Conservation (phyloP, 1,284 basidiomycete genomes). For the Cystobasidium slooffiae region DNA sequence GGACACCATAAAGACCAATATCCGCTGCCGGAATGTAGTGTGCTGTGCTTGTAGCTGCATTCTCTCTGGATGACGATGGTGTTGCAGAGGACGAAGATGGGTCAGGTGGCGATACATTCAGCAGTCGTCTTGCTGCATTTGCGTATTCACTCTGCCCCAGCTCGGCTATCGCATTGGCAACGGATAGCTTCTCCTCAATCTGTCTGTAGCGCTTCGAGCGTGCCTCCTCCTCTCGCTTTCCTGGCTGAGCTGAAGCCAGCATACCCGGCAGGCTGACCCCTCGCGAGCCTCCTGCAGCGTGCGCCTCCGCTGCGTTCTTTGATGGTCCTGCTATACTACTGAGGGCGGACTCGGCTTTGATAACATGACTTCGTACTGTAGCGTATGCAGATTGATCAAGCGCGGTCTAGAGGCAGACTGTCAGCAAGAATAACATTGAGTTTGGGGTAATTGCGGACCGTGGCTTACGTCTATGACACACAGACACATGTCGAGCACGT, state of each 20-base stretch:
- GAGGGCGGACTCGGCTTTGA: constrained; percentile 85
- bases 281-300: constrained; percentile 1
- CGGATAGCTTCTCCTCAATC: constrained; percentile 68
- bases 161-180: constrained; percentile 73
- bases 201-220: constrained; percentile 60
- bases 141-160: constrained; percentile 73
- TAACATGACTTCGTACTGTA: constrained; percentile 81
- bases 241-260: constrained; percentile 46
- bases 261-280: constrained; percentile 51
- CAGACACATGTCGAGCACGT: constrained; percentile 83
- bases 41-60: constrained; percentile 15
- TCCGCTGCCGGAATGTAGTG: constrained; percentile 76
- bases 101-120: constrained; percentile 64
- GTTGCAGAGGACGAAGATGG: background rate
- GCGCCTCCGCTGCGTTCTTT: constrained; percentile 17
- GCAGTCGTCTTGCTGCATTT: constrained; percentile 71
- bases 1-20: constrained; percentile 77
- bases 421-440: background rate
- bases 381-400: constrained; percentile 80
- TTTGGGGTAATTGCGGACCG: background rate
- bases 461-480: constrained; percentile 71
- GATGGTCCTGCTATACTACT: constrained; percentile 17
- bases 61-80: constrained; percentile 12
- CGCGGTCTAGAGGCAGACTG: constrained; percentile 63
- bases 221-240: constrained; percentile 45